These are phyloP conservation scores for Paecilomyces sp. DNA, from an alignment of 2,329 filamentous ascomycete species.

Conservation along the genomic window DNA sequence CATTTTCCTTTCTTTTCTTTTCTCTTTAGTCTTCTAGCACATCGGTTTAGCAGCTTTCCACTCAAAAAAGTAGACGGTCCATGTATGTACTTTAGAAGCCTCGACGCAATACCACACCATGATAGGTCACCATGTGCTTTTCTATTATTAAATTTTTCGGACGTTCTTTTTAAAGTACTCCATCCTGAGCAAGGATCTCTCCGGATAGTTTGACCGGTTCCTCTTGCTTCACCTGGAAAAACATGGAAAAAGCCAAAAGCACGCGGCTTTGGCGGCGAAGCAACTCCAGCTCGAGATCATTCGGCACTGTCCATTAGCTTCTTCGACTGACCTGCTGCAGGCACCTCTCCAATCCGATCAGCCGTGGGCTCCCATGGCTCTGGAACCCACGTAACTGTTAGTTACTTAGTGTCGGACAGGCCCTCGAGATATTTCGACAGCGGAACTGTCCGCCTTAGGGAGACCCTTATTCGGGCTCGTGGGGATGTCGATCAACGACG, in stretches of 20 bases:
- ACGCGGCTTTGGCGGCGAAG: neutral
- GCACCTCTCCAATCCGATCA: neutral
- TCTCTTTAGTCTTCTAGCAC: neutral
- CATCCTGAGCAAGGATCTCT: neutral
- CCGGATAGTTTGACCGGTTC: neutral
- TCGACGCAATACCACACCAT: neutral
- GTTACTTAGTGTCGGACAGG: neutral
- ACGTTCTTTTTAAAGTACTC: too few species aligned
- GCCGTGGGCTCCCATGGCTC: neutral
- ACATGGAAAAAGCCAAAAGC: neutral
- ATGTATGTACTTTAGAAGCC: neutral
- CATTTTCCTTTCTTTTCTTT: neutral
- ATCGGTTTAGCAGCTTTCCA: neutral
- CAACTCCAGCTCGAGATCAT: neutral
- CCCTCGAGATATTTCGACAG: neutral
- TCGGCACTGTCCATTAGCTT: neutral
- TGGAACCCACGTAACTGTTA: neutral
- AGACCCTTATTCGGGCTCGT: neutral
- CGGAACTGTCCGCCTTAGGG: neutral
- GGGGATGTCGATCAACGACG: neutral
- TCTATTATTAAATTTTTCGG: neutral
- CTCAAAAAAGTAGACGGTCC: neutral
- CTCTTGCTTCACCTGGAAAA: neutral
- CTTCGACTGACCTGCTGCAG: neutral
- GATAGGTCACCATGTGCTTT: neutral